A percentile compares a stretch with the other conserved stretches of the same genome.
Evolutionary conservation across 2,329 filamentous ascomycete genomes (phyloP).

Genomic region (Karstenula rhodostoma): DNA sequence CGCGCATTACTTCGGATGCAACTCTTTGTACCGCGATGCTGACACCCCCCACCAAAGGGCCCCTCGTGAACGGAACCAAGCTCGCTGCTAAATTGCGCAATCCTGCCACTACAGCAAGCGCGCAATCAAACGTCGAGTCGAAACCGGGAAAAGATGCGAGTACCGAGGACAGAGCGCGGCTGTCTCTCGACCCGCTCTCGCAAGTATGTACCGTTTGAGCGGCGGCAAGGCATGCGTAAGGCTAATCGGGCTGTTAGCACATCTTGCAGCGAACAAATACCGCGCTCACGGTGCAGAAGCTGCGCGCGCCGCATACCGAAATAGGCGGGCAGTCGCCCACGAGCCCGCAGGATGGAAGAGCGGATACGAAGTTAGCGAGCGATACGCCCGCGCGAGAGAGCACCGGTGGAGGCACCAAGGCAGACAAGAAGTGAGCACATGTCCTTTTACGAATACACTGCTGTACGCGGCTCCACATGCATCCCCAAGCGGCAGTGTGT

Average conservation of each 20-base stretch:
- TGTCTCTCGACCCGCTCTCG: constrained; percentile 71
- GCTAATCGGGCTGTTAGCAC: constrained; percentile 50
- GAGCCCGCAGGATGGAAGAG: constrained; percentile 60
- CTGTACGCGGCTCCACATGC: background rate
- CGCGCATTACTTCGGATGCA: background rate
- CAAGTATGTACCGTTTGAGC: constrained; percentile 61
- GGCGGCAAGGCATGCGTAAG: background rate
- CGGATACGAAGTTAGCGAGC: constrained; percentile 41
- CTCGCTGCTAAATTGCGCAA: constrained; percentile 37
- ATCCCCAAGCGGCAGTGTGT: background rate
- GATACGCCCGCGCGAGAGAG: constrained; percentile 35
- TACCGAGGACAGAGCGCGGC: constrained; percentile 22
- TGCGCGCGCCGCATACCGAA: constrained; percentile 59
- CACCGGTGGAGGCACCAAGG: constrained; percentile 27
- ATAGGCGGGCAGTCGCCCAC: constrained; percentile 38
- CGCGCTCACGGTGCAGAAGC: constrained; percentile 64
- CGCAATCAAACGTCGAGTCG: constrained; percentile 26
- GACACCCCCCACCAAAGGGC: constrained; percentile 27
- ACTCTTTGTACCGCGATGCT: constrained; percentile 22
- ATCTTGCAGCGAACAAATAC: constrained; percentile 73
- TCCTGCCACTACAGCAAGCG: constrained; percentile 29
- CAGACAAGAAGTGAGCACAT: constrained; percentile 49
- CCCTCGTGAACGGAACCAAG: constrained; percentile 34
- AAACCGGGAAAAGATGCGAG: constrained; percentile 26
- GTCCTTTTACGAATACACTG: constrained; percentile 9